A percentile compares a stretch with the other conserved stretches of the same genome.
Conservation (phyloP, 129 eudicot genomes). For the Dittrichia graveolens region DNA sequence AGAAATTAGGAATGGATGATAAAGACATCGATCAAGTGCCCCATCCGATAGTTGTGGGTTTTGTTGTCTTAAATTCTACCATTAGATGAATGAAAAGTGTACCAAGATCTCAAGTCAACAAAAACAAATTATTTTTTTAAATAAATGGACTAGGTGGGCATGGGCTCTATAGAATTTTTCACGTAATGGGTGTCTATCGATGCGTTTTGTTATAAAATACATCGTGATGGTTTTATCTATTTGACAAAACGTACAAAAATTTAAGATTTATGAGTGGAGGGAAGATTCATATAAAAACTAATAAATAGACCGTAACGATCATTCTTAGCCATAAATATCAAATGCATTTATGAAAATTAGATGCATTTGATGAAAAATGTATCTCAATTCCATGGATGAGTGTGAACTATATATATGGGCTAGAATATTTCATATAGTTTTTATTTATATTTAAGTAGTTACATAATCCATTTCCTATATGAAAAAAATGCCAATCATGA, state of each 20-base stretch:
- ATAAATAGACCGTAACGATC: too few relatives aligned
- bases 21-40: constrained; percentile 36
- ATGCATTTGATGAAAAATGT: too few relatives aligned
- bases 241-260: neutral
- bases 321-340: too few relatives aligned
- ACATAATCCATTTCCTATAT: too few relatives aligned
- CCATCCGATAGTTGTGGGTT: constrained; percentile 32
- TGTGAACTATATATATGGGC: too few relatives aligned
- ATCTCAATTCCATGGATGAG: too few relatives aligned
- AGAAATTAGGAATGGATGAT: constrained; percentile 29
- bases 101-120: constrained; percentile 27
- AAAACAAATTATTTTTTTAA: neutral
- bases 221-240: neutral
- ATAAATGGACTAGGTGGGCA: neutral
- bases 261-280: neutral
- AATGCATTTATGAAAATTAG: too few relatives aligned
- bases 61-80: constrained; percentile 27
- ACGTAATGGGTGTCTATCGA: neutral
- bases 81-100: constrained; percentile 28
- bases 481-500: neutral
- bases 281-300: too few relatives aligned
- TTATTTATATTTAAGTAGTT: too few relatives aligned
- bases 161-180: neutral
- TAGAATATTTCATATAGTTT: too few relatives aligned
- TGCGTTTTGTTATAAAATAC: neutral